phyloP scores from a whole-genome alignment of 2,329 filamentous ascomycete species.

The Lasiodiplodia sp. region DNA sequence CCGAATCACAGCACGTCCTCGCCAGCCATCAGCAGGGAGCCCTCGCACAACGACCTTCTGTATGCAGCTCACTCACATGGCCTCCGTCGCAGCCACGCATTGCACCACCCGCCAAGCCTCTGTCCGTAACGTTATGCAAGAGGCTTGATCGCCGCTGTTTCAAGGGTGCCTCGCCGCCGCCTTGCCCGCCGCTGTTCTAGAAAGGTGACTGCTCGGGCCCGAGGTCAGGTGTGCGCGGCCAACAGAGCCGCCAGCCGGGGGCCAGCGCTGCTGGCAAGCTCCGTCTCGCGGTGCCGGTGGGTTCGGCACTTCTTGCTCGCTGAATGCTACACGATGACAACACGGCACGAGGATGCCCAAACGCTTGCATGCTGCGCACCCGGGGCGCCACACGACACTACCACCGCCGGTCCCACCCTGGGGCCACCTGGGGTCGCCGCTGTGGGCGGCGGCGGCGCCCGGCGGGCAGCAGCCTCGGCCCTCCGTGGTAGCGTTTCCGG shows the following conservation, averaged over 20 bases:
- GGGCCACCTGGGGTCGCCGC: slow-evolving; percentile 2
- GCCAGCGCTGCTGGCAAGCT: slow-evolving; percentile 12
- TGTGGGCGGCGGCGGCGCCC: slow-evolving; percentile 5
- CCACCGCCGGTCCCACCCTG: slow-evolving; percentile 24
- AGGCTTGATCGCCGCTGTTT: slow-evolving; percentile 29
- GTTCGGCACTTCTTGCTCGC: slow-evolving; percentile 21
- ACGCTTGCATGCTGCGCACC: slow-evolving; percentile 22
- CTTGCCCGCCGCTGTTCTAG: slow-evolving; percentile 23
- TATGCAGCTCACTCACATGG: slow-evolving; percentile 30
- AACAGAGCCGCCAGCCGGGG: slow-evolving; percentile 8
- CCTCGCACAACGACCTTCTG: slow-evolving; percentile 30
- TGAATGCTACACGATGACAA: slow-evolving; percentile 12
- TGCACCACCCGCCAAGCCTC: slow-evolving; percentile 11
- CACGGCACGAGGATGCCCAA: slow-evolving; percentile 29
- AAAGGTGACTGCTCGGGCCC: neutral
- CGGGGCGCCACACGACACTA: slow-evolving; percentile 28
- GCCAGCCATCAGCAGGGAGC: slow-evolving; percentile 16
- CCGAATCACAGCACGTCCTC: slow-evolving; percentile 24
- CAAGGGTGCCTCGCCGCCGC: slow-evolving; percentile 18
- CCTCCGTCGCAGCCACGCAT: slow-evolving; percentile 28
- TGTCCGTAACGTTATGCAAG: slow-evolving; percentile 27
- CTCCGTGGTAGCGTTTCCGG: slow-evolving; percentile 8
- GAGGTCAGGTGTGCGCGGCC: slow-evolving; percentile 1
- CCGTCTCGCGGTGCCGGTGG: slow-evolving; percentile 13
- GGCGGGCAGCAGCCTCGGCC: slow-evolving; percentile 5